phyloP scores from a whole-genome alignment of 2,329 filamentous ascomycete genomes.

The Cercospora janseana region DNA sequence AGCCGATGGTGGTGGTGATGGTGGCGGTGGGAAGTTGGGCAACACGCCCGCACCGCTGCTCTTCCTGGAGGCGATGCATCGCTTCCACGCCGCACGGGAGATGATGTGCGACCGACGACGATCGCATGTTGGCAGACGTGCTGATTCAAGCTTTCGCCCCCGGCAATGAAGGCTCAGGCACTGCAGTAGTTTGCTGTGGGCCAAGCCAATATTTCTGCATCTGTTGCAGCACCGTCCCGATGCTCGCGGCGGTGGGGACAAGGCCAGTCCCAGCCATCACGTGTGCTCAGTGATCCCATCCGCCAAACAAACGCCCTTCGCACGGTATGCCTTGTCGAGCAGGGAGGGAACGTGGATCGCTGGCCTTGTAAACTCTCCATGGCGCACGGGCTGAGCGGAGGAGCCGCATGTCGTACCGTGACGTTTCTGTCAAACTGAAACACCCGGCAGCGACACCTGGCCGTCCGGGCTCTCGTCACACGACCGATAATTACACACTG shows the following conservation, averaged over 20 bases:
- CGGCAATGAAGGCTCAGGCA: conserved; percentile 1
- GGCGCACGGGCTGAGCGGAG: too few relatives aligned
- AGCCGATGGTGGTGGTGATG: background rate
- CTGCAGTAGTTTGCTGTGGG: conserved; percentile 1
- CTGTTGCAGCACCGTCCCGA: background rate
- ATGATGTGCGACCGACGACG: conserved; percentile 3
- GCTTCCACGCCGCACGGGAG: background rate
- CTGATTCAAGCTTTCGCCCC: conserved; percentile 3
- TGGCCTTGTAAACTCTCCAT: too few relatives aligned
- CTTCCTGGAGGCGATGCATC: background rate
- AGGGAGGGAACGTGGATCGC: too few relatives aligned
- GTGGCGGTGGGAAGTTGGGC: background rate
- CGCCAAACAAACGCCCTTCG: too few relatives aligned
- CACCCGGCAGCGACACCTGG: background rate
- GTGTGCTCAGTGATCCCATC: too few relatives aligned
- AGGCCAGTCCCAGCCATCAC: background rate
- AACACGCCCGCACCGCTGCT: background rate
- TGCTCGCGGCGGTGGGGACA: background rate
- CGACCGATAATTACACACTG: background rate
- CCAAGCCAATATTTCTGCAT: background rate
- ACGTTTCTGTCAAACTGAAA: conserved; percentile 6
- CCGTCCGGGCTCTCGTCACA: background rate
- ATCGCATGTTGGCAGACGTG: background rate
- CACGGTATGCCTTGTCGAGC: too few relatives aligned
- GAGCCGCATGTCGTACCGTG: too few relatives aligned